phyloP scores from a whole-genome alignment of 2,329 filamentous ascomycete genomes.

The Verticillium nonalfalfae region DNA sequence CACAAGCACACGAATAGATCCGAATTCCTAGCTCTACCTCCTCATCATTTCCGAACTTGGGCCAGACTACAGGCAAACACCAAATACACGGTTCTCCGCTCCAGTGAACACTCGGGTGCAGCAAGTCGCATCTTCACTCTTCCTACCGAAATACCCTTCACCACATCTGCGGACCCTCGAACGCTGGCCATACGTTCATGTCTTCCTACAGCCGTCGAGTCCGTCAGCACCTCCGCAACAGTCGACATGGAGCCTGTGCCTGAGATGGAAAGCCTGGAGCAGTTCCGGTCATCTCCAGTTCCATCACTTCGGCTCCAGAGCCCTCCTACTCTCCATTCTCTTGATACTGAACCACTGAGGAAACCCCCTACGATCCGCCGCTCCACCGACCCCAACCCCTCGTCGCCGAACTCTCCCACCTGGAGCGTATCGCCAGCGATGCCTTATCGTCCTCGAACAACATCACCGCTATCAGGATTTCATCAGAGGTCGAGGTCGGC shows the following conservation, averaged over 20 bases:
- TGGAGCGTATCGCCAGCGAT: slow-evolving; percentile 40
- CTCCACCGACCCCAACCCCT: slow-evolving; percentile 50
- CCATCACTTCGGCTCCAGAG: slow-evolving; percentile 45
- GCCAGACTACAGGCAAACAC: not conserved
- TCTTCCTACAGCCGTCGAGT: not conserved
- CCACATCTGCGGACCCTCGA: not conserved
- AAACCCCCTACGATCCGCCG: slow-evolving; percentile 51
- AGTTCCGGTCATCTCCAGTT: slow-evolving; percentile 53
- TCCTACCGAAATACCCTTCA: not conserved
- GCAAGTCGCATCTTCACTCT: not conserved
- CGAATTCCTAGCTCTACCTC: not conserved
- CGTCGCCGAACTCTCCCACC: slow-evolving; percentile 44
- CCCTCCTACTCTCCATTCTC: slow-evolving; percentile 17
- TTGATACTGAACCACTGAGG: slow-evolving; percentile 35
- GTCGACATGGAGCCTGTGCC: slow-evolving; percentile 59
- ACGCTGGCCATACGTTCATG: not conserved
- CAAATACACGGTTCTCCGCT: not conserved
- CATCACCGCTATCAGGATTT: slow-evolving; percentile 51
- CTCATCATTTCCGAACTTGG: not conserved
- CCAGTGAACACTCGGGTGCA: not conserved
- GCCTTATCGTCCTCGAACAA: slow-evolving; percentile 55
- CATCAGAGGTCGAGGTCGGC: slow-evolving; percentile 54
- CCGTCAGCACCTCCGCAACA: slow-evolving; percentile 8
- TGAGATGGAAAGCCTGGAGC: slow-evolving; percentile 63
- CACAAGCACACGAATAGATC: not conserved